Base-by-base conservation (phyloP, 192 early-diverging fungal species). In the Backusella mclennaniae region DNA sequence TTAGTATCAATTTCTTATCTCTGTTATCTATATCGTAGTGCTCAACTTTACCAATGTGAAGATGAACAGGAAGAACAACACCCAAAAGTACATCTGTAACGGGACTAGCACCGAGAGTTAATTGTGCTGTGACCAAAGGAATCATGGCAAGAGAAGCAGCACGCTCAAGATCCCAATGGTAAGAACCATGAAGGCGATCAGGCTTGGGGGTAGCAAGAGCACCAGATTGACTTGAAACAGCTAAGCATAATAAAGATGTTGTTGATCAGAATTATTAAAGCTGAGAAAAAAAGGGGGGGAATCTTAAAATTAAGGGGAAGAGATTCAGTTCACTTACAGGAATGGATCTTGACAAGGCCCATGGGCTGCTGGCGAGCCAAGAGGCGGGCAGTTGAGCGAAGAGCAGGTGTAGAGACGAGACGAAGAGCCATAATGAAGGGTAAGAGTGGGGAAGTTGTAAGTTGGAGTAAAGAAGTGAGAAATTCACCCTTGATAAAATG, bases 121-220 rank as follows among this genome's bases (percentile, higher is more conserved):
- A 84, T 42, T 95, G 93, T n/a, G 91, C 89, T 17, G 84, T 90
- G 53, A 96, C 80, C 31, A 97, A 80, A 26, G 96, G 96, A 29
- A 95, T 78, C 72, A 93, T 78, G 26, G 92, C 88, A 44, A 94
- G 29, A 53, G 92, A 89, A 23, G 96, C 80, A n/a, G 88, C 90
- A 56, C 98, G 96, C 81, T 99, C 98, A 80, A 92, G 87, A 88
- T 93, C 90, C 98, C 98, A 99, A 88, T 98, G 98, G 84, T 96
- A 94, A 52, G 95, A 95, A 26, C 98, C 98, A 79, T 94, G 89
- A 46, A 92, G 84, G 76, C 88, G 89, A 84, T 92, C 87, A 26
- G 86, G 77, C 4, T 79, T 42, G 17, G 84, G 89, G 77, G 83
- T 75, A 7, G 88, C 77, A 17, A 85, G 85, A 35, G 83, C 77